These are phyloP conservation scores for Pleurotus sapidus DNA, from an alignment of 768 basidiomycete species.

Conservation along the genomic window DNA sequence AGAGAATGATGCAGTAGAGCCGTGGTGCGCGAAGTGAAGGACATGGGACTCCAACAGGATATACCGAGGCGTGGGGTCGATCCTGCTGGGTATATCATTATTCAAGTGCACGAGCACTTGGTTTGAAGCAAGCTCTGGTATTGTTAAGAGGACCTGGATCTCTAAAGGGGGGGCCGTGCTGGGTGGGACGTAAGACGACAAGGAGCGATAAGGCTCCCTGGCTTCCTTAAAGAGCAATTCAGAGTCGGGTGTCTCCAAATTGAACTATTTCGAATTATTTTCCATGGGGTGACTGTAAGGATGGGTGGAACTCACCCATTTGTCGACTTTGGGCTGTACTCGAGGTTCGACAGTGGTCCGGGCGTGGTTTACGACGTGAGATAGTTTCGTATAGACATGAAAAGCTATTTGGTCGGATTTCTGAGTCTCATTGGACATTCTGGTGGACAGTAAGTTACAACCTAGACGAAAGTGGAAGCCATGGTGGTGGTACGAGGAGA, in stretches of 20 bases:
- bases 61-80: constrained; percentile 66
- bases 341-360: constrained; percentile 53
- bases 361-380: constrained; percentile 71
- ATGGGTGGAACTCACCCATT: constrained; percentile 61
- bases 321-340: constrained; percentile 57
- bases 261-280: constrained; percentile 51
- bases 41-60: constrained; percentile 76
- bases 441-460: not conserved
- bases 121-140: constrained; percentile 68
- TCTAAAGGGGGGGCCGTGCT: constrained; percentile 42
- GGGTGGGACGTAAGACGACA: constrained; percentile 42
- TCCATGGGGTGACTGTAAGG: no score
- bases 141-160: constrained; percentile 65
- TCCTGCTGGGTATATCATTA: constrained; percentile 54
- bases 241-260: constrained; percentile 74
- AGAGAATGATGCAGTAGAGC: constrained; percentile 17
- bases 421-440: constrained; percentile 39
- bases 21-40: constrained; percentile 38
- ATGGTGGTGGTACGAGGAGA: constrained; percentile 9
- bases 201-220: constrained; percentile 54
- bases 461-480: not conserved
- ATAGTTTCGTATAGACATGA: constrained; percentile 80
- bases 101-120: constrained; percentile 70
- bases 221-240: constrained; percentile 64
- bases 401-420: constrained; percentile 87